phyloP scores from a whole-genome alignment of 2,329 filamentous ascomycete genomes.

The Fulvia fulva region DNA sequence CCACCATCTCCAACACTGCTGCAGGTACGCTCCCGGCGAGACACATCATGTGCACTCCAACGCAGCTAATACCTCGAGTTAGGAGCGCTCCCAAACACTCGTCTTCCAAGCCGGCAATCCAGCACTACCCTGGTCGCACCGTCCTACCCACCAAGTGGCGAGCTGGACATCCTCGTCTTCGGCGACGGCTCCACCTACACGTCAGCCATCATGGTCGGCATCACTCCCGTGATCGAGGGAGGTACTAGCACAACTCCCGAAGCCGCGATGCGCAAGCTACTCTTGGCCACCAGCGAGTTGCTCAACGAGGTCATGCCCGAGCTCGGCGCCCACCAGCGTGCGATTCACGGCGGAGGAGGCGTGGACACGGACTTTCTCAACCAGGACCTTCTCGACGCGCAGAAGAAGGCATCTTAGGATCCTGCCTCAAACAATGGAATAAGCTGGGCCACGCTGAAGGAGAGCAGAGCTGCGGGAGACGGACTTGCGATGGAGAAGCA shows the following conservation, averaged over 20 bases:
- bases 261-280: conserved; percentile 23
- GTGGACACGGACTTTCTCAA: conserved; percentile 23
- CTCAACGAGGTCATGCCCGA: conserved; percentile 21
- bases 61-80: not conserved
- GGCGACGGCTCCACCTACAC: conserved; percentile 6
- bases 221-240: conserved; percentile 26
- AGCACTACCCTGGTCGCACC: conserved; percentile 3
- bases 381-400: conserved; percentile 10
- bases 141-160: not conserved
- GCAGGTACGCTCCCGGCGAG: not conserved
- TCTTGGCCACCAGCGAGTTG: conserved; percentile 25
- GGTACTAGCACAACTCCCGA: conserved; percentile 16
- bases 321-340: conserved; percentile 25
- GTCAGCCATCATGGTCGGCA: conserved; percentile 11
- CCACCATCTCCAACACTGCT: not conserved
- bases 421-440: not conserved
- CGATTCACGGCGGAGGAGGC: conserved; percentile 28
- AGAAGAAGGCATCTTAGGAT: conserved; percentile 12
- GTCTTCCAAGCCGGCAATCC: conserved; percentile 5
- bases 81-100: not conserved
- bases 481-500: not conserved
- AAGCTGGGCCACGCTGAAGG: not conserved
- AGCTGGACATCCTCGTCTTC: conserved; percentile 24
- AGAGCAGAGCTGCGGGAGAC: not conserved
- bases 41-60: not conserved